Conservation (phyloP, 2,329 filamentous ascomycete species). For the Hypomyces rosellus region DNA sequence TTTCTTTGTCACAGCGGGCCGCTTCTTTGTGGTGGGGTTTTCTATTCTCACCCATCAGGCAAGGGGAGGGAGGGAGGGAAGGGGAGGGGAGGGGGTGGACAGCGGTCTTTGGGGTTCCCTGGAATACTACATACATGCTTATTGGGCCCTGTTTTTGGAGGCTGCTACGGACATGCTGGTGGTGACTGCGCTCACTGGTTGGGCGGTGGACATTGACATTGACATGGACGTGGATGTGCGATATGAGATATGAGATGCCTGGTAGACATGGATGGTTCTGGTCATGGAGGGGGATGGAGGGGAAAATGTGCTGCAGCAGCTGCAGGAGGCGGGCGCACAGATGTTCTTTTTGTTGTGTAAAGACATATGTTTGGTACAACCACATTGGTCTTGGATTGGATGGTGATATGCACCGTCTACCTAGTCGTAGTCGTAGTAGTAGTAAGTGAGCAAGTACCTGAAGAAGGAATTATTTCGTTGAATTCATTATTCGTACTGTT, state of each 20-base stretch:
- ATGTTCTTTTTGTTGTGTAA: no score
- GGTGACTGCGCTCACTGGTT: not conserved
- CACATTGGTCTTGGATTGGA: no score
- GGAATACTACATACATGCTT: no score
- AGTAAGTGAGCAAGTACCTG: no score
- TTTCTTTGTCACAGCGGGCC: slow-evolving; percentile 12
- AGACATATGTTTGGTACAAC: no score
- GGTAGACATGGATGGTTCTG: not conserved
- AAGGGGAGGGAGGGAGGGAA: not conserved
- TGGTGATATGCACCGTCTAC: no score
- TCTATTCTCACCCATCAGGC: not conserved
- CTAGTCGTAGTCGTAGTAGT: no score
- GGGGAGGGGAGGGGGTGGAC: not conserved
- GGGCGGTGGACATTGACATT: not conserved
- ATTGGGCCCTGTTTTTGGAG: not conserved
- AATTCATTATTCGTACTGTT: no score
- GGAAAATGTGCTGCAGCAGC: no score
- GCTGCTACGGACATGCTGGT: not conserved
- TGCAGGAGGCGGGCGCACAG: no score
- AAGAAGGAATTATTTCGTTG: no score
- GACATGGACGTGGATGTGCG: not conserved
- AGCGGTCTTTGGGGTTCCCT: not conserved
- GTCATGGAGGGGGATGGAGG: not conserved
- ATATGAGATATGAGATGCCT: not conserved
- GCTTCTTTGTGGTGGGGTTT: slow-evolving; percentile 4